Evolutionary conservation across 768 basidiomycete species (phyloP).

Genomic region (Boletus rex-veris): DNA sequence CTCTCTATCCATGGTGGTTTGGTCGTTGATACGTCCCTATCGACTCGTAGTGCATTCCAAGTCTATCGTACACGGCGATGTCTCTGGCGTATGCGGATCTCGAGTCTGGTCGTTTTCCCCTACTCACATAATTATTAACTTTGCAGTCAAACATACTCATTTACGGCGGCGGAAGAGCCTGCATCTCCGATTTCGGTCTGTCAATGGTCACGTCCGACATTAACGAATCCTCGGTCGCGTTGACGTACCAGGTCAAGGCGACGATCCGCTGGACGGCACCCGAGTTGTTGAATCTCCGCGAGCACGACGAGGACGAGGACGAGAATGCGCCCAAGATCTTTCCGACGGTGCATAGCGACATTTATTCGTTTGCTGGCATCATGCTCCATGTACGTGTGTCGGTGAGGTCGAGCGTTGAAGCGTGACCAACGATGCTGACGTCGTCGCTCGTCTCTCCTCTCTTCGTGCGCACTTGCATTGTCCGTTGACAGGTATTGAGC

Average conservation of each 20-base stretch:
- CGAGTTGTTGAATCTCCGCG: constrained; percentile 28
- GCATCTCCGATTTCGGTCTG: constrained; percentile 46
- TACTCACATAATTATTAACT: background rate
- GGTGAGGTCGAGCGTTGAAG: background rate
- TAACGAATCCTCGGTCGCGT: constrained; percentile 30
- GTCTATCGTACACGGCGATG: constrained; percentile 24
- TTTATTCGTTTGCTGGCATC: constrained; percentile 31
- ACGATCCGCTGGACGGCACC: constrained; percentile 52
- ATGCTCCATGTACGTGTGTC: constrained; percentile 20
- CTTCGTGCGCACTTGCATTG: no score
- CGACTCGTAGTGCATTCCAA: constrained; percentile 17
- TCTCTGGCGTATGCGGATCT: constrained; percentile 25
- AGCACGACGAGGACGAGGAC: background rate
- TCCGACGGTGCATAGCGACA: constrained; percentile 34
- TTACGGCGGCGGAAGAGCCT: constrained; percentile 38
- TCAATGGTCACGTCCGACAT: constrained; percentile 39
- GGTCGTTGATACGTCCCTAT: background rate
- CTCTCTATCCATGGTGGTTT: background rate
- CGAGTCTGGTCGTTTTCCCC: background rate
- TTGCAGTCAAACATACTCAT: constrained; percentile 45
- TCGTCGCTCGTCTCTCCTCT: no score
- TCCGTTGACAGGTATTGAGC: constrained; percentile 16
- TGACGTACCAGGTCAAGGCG: constrained; percentile 31
- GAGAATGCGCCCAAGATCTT: background rate
- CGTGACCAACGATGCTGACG: background rate